Conservation (phyloP, 192 early-diverging fungal species). For the Coemansia sp. region DNA sequence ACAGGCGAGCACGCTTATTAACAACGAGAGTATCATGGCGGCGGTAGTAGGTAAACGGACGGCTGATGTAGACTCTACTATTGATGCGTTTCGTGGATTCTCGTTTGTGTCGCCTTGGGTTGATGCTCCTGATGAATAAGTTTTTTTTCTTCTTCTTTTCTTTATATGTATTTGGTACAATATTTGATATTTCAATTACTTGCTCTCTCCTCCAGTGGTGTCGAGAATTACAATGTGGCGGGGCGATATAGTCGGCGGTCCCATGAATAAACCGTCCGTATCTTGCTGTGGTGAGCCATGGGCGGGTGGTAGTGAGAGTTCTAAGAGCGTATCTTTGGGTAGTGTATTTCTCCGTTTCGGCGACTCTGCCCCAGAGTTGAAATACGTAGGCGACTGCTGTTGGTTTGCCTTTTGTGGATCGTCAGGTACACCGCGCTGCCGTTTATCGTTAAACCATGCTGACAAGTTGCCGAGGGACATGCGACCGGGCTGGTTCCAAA, state of each 20-base stretch:
- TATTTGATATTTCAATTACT: too few species aligned
- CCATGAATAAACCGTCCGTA: background rate
- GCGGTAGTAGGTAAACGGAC: background rate
- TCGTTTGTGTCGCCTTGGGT: constrained; percentile 58
- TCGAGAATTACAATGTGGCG: background rate
- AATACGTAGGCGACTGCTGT: constrained; percentile 19
- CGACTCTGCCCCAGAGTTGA: background rate
- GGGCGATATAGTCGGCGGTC: background rate
- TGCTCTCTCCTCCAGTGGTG: background rate
- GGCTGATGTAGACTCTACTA: constrained; percentile 3
- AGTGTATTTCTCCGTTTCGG: background rate
- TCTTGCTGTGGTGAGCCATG: background rate
- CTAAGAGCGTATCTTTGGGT: background rate
- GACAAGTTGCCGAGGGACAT: constrained; percentile 10
- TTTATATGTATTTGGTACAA: too few species aligned
- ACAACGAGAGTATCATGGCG: constrained; percentile 11
- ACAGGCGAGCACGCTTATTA: background rate
- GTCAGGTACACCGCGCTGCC: constrained; percentile 15
- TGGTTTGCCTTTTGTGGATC: constrained; percentile 74
- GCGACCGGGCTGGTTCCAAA: constrained; percentile 19
- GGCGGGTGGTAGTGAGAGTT: background rate
- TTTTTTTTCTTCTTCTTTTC: background rate
- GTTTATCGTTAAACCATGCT: background rate
- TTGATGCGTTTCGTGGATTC: constrained; percentile 56
- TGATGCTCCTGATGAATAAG: constrained; percentile 29